Base-by-base conservation (phyloP, 805 yeast species). In the Ogataea minuta region DNA sequence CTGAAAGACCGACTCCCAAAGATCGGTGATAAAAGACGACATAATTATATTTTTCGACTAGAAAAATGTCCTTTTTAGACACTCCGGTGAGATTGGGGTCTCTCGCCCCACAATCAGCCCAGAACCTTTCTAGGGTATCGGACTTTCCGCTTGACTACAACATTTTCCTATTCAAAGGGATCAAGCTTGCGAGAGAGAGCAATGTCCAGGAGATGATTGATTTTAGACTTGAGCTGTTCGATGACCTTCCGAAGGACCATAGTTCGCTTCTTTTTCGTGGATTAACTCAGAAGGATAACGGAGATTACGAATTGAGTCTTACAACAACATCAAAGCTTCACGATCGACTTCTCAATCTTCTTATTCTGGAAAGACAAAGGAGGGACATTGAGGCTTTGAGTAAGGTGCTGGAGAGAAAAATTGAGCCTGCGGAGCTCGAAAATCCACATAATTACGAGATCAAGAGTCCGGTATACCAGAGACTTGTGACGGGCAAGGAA, bases 1-100 rank as follows among this genome's bases (percentile, higher is more conserved):
- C 12, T 87, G 81, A 63, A 91, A 86, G 19, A 93, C 77, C 10
- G 95, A 85, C 40, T 84, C 81, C 97, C 97, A 90, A 30, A 91
- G 71, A 17, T 84, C 95, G 17, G 63, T 67, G 25, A 84, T 43
- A 56, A 80, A 80, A 63, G 70, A 64, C 50, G 52, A 44, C 23
- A 32, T 36, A 4, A 19, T 25, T 17, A 28, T 26, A 14, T 34
- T 23, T 9, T 36, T 41, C 32, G 15, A 10, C 10, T 11, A 13
- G 10, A 13, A 25, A 23, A 21, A 38, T 38, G 42, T 19, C 48
- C 5, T 50, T 50, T 25, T 26, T 50, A 3, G 48, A 50, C n/a
- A 31, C 37, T 4, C 48, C 48, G 9, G 23, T 41, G 7, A 28
- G 23, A 11, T 34, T 38, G 13, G 12, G 19, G 9, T 31, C 23